Percentiles rank a stretch among this genome's conserved stretches.
These are phyloP conservation scores for Kluyveromyces marxianus DNA, from an alignment of 1,139 yeast species.

Conservation along the genomic window DNA sequence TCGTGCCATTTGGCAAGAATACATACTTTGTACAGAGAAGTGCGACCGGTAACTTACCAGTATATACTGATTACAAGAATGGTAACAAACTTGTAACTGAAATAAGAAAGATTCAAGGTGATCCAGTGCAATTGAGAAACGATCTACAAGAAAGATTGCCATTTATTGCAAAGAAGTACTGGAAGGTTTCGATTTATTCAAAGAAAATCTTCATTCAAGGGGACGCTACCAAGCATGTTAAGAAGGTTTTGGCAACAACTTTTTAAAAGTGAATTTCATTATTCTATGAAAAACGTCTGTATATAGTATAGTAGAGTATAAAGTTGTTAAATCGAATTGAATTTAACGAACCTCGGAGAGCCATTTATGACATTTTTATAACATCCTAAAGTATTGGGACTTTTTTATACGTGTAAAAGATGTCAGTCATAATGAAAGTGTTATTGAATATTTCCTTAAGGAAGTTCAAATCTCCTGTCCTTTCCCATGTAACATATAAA, in stretches of 20 bases:
- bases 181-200: conserved; percentile 36
- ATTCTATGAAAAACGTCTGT: conserved; percentile 2
- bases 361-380: no score
- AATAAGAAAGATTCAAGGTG: conserved; percentile 57
- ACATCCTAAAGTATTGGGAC: conserved; percentile 6
- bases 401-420: conserved; percentile 31
- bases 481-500: conserved; percentile 3
- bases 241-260: conserved; percentile 22
- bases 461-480: conserved; percentile 11
- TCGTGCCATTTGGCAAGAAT: conserved; percentile 37
- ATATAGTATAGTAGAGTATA: conserved; percentile 5
- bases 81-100: conserved; percentile 47
- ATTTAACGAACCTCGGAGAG: no score
- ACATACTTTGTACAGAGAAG: conserved; percentile 48
- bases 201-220: conserved; percentile 50
- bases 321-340: background rate
- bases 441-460: conserved; percentile 13
- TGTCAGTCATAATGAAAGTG: conserved; percentile 21
- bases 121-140: conserved; percentile 46
- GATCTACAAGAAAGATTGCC: conserved; percentile 48
- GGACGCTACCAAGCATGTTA: conserved; percentile 42
- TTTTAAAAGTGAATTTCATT: conserved; percentile 11
- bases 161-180: conserved; percentile 37
- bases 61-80: conserved; percentile 47
- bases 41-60: conserved; percentile 58